Evolutionary conservation across 176 grass and related monocot species (phyloP).

Genomic region (Rhynchospora tenuis): DNA sequence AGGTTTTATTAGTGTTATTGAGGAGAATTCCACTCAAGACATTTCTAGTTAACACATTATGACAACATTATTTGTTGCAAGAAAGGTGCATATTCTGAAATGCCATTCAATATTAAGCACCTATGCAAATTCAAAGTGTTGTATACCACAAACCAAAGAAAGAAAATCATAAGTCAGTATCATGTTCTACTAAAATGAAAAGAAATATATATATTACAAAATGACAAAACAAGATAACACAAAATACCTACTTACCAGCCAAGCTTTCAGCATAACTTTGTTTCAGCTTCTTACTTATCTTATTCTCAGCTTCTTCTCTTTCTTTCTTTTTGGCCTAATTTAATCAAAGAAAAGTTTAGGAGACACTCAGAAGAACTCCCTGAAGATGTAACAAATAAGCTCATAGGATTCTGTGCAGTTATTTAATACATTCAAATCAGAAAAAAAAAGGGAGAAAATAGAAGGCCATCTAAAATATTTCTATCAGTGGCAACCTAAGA

Average conservation of each 20-base stretch:
- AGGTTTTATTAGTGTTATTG: neutral
- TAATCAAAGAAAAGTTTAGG: slow-evolving; percentile 16
- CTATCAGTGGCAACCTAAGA: neutral
- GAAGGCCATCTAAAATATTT: neutral
- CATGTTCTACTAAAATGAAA: neutral
- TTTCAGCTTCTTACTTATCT: slow-evolving; percentile 40
- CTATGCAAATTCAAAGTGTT: neutral
- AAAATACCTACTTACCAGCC: slow-evolving; percentile 33
- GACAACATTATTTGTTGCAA: no score
- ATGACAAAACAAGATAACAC: neutral
- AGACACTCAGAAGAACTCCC: neutral
- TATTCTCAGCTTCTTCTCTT: slow-evolving; percentile 32
- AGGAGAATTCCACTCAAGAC: no score
- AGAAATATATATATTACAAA: neutral
- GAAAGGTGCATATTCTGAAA: no score
- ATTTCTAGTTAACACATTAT: no score
- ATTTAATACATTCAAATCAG: neutral
- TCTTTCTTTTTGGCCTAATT: slow-evolving; percentile 37
- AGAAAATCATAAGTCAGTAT: neutral
- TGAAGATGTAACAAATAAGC: neutral
- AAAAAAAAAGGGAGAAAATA: neutral
- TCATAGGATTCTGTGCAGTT: neutral
- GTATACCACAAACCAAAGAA: neutral
- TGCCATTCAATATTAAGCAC: no score
- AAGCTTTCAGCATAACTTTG: slow-evolving; percentile 32